Conservation (phyloP, 1,284 basidiomycete species). For the Ustilago shanxiensis region DNA sequence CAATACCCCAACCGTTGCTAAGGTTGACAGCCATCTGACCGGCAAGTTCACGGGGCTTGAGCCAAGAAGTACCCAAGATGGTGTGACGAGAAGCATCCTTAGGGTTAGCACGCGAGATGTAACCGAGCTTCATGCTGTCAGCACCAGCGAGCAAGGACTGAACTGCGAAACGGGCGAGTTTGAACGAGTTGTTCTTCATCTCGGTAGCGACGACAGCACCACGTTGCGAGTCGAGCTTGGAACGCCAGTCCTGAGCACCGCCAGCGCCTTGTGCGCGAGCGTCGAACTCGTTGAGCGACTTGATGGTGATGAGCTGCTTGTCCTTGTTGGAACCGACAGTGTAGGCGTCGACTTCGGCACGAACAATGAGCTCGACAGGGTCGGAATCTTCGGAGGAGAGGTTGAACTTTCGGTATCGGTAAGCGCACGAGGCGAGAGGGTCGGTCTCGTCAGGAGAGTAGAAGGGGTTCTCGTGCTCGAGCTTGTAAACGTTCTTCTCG, state of each 20-base stretch:
- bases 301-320: slow-evolving; percentile 77
- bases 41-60: slow-evolving; percentile 95
- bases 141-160: slow-evolving; percentile 96
- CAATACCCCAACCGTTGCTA: slow-evolving; percentile 98
- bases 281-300: slow-evolving; percentile 97
- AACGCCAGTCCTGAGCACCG: slow-evolving; percentile 95
- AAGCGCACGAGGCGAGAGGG: slow-evolving; percentile 93
- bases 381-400: slow-evolving; percentile 88
- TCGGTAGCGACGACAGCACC: slow-evolving; percentile 98
- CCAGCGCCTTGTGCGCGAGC: slow-evolving; percentile 89
- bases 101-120: slow-evolving; percentile 90
- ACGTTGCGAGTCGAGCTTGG: slow-evolving; percentile 93
- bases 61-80: slow-evolving; percentile 92
- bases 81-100: slow-evolving; percentile 95
- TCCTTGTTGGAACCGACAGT: slow-evolving; percentile 61
- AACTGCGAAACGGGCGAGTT: slow-evolving; percentile 96
- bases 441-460: slow-evolving; percentile 94
- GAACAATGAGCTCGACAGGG: slow-evolving; percentile 84
- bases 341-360: slow-evolving; percentile 96
- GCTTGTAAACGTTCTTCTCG: slow-evolving; percentile 74
- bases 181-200: slow-evolving; percentile 99
- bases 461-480: slow-evolving; percentile 78
- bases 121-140: slow-evolving; percentile 97
- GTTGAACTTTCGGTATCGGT: slow-evolving; percentile 96
- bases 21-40: slow-evolving; percentile 94